Percentiles rank a stretch among this genome's conserved stretches.
These are phyloP conservation scores for Persicaria tinctoria DNA, from an alignment of 148 eudicot genomes.

Conservation along the genomic window DNA sequence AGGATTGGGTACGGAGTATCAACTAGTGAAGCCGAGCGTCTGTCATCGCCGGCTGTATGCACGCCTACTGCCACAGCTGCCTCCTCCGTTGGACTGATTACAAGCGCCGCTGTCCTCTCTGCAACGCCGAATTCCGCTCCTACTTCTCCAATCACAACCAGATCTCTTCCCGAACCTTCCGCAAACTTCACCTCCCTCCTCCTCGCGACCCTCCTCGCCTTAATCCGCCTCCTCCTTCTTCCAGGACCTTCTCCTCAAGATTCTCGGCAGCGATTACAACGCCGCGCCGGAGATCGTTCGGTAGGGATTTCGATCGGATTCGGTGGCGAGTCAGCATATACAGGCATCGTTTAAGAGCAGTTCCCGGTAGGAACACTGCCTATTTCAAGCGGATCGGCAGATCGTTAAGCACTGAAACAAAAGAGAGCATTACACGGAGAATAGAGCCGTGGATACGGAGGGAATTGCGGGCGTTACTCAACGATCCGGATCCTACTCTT, in stretches of 20 bases:
- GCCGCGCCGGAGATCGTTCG: constrained; percentile 12
- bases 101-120: constrained; percentile 62
- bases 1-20: no score
- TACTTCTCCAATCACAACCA: constrained; percentile 29
- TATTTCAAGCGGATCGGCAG: no score
- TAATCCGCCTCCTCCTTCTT: neutral
- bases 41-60: constrained; percentile 37
- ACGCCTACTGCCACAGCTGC: constrained; percentile 47
- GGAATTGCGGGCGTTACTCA: constrained; percentile 56
- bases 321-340: constrained; percentile 48
- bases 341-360: constrained; percentile 41
- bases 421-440: neutral
- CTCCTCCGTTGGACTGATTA: constrained; percentile 41
- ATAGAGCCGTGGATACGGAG: constrained; percentile 65
- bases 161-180: constrained; percentile 19
- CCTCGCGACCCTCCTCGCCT: neutral
- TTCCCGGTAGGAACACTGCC: constrained; percentile 20
- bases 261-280: neutral
- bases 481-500: constrained; percentile 64
- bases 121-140: constrained; percentile 37
- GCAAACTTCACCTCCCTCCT: constrained; percentile 20
- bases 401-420: neutral
- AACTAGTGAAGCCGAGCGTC: constrained; percentile 5
- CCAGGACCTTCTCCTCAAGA: neutral
- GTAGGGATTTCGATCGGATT: neutral